A percentile compares a stretch with the other conserved stretches of the same genome.
These are phyloP conservation scores for Boletus semigastroideus DNA, from an alignment of 1,284 basidiomycete species.

Conservation along the genomic window DNA sequence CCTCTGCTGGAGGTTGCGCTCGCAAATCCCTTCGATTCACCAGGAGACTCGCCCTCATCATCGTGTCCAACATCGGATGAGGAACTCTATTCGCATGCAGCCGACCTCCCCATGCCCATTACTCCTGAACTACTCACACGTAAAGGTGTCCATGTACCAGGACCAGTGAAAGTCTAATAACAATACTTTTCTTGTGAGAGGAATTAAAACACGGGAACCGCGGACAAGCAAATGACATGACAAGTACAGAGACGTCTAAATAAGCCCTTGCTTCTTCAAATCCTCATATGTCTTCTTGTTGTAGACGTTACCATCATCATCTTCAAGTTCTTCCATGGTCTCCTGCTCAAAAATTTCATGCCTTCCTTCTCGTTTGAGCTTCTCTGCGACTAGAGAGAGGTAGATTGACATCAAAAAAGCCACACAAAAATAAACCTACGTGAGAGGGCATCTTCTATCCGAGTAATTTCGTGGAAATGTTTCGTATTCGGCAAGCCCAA, in stretches of 20 bases:
- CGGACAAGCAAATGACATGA: slow-evolving; percentile 13
- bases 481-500: slow-evolving; percentile 97
- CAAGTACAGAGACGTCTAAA: slow-evolving; percentile 40
- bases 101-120: slow-evolving; percentile 63
- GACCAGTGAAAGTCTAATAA: slow-evolving; percentile 7
- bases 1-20: slow-evolving; percentile 39
- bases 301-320: slow-evolving; percentile 96
- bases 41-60: slow-evolving; percentile 58
- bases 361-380: slow-evolving; percentile 90
- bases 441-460: slow-evolving; percentile 93
- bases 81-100: slow-evolving; percentile 71
- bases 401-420: slow-evolving; percentile 2
- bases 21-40: slow-evolving; percentile 70
- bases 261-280: slow-evolving; percentile 87
- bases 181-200: not conserved
- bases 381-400: slow-evolving; percentile 77
- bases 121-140: slow-evolving; percentile 40
- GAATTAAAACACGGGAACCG: slow-evolving; percentile 7
- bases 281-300: slow-evolving; percentile 90
- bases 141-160: slow-evolving; percentile 16
- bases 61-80: slow-evolving; percentile 82
- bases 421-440: slow-evolving; percentile 50
- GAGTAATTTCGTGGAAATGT: slow-evolving; percentile 98
- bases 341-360: slow-evolving; percentile 90
- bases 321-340: slow-evolving; percentile 95